A percentile compares a stretch with the other conserved stretches of the same genome.
Conservation (phyloP, 2,329 filamentous ascomycete species). For the Cercospora citrullina region DNA sequence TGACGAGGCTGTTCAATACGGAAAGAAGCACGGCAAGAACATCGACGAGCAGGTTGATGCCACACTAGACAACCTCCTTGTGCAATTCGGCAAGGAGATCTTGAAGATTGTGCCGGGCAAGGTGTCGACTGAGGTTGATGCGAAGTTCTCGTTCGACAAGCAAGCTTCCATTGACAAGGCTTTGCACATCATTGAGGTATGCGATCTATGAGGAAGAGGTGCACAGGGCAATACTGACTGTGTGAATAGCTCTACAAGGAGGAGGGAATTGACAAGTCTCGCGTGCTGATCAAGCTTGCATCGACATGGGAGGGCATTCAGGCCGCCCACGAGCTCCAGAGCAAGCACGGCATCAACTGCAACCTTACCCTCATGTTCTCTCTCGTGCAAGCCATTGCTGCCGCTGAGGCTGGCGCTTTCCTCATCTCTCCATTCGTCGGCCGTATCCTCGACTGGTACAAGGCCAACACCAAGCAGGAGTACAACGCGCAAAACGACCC, state of each 20-base stretch:
- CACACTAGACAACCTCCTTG: constrained; percentile 88
- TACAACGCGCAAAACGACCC: constrained; percentile 89
- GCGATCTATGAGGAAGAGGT: neutral
- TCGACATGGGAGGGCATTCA: constrained; percentile 99
- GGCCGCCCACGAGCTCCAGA: constrained; percentile 94
- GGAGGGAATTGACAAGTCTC: constrained; percentile 87
- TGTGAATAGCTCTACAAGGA: constrained; percentile 81
- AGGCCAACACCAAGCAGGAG: constrained; percentile 91
- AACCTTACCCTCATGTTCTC: constrained; percentile 99
- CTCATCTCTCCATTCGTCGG: constrained; percentile 99
- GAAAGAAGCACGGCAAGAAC: constrained; percentile 69
- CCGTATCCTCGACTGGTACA: constrained; percentile 99
- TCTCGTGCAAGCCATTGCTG: constrained; percentile 86
- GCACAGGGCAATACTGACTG: constrained; percentile 30
- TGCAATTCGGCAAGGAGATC: constrained; percentile 98
- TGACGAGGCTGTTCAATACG: constrained; percentile 63
- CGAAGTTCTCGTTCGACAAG: constrained; percentile 91
- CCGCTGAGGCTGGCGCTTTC: constrained; percentile 91
- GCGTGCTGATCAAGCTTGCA: constrained; percentile 96
- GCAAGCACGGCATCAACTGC: constrained; percentile 93
- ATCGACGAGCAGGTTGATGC: constrained; percentile 83
- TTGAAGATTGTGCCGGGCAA: constrained; percentile 95
- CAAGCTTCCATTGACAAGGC: constrained; percentile 92
- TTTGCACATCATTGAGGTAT: constrained; percentile 90
- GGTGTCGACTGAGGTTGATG: constrained; percentile 98